A percentile compares a stretch with the other conserved stretches of the same genome.
Conservation (phyloP, 345 rosid genomes). For the Eucalyptus erythrocorys region DNA sequence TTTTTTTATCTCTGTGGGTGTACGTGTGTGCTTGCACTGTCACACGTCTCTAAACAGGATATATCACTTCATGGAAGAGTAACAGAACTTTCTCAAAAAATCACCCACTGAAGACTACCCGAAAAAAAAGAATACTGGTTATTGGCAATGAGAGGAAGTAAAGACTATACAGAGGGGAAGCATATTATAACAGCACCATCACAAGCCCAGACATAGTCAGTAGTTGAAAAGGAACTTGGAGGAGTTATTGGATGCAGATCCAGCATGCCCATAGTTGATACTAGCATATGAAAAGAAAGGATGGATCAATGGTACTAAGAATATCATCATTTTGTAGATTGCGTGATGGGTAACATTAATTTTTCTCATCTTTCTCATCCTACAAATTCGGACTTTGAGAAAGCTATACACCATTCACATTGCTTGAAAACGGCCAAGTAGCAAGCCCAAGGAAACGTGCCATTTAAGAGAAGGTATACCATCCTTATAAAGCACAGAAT, state of each 20-base stretch:
- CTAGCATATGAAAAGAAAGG: slow-evolving; percentile 2
- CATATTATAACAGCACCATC: slow-evolving; percentile 63
- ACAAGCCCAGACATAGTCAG: slow-evolving; percentile 46
- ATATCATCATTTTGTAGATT: neutral
- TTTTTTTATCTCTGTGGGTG: neutral
- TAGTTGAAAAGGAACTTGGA: neutral
- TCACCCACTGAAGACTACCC: neutral
- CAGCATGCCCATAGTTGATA: slow-evolving; percentile 24
- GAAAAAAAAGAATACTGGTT: neutral
- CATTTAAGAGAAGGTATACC: slow-evolving; percentile 47
- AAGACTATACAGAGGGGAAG: slow-evolving; percentile 54
- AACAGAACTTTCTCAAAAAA: neutral
- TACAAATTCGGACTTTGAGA: neutral
- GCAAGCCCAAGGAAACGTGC: slow-evolving; percentile 38
- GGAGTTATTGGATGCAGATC: neutral
- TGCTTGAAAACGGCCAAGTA: slow-evolving; percentile 1
- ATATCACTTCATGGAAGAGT: too few species aligned
- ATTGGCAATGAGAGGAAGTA: neutral
- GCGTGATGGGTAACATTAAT: neutral
- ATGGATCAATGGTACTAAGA: neutral
- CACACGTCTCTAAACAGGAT: neutral
- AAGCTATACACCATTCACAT: slow-evolving; percentile 15
- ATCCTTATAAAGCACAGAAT: slow-evolving; percentile 5
- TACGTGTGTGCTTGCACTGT: neutral
- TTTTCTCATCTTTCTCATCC: neutral